These are phyloP conservation scores for Spergularia azorica DNA, from an alignment of 179 eudicot genomes.

Conservation along the genomic window DNA sequence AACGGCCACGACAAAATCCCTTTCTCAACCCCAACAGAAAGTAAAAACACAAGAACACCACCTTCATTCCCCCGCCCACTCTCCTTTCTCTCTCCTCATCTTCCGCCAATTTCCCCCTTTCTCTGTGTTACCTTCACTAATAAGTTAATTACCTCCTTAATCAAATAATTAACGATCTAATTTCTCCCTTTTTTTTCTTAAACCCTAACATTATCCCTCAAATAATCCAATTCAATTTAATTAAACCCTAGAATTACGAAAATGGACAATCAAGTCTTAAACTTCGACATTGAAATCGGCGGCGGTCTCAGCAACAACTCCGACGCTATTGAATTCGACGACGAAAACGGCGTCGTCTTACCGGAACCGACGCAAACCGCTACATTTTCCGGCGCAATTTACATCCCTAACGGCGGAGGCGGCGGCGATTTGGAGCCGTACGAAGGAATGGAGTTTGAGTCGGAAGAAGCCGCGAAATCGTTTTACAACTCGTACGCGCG, in stretches of 20 bases:
- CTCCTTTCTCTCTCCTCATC: slow-evolving; percentile 11
- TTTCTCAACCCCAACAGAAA: slow-evolving; percentile 3
- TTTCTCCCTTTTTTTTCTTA: background rate
- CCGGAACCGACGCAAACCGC: background rate
- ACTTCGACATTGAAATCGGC: slow-evolving; percentile 52
- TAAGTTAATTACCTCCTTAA: background rate
- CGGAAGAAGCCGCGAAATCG: slow-evolving; percentile 78
- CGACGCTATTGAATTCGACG: slow-evolving; percentile 45
- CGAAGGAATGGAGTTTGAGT: slow-evolving; percentile 80
- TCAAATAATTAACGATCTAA: background rate
- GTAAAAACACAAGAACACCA: slow-evolving; percentile 9
- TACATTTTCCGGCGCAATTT: slow-evolving; percentile 31
- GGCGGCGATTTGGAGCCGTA: slow-evolving; percentile 48
- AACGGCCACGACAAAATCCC: background rate
- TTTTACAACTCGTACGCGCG: slow-evolving; percentile 76
- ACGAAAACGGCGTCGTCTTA: slow-evolving; percentile 20
- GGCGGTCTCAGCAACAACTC: slow-evolving; percentile 20
- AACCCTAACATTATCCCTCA: background rate
- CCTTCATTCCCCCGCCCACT: slow-evolving; percentile 24
- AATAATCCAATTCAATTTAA: background rate
- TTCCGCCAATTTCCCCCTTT: background rate
- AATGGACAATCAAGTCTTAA: slow-evolving; percentile 55
- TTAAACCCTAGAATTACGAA: background rate
- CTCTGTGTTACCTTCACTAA: background rate
- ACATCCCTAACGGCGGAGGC: slow-evolving; percentile 29